phyloP scores from a whole-genome alignment of 164 flowering plant genomes.

The Liriodendron chinense region DNA sequence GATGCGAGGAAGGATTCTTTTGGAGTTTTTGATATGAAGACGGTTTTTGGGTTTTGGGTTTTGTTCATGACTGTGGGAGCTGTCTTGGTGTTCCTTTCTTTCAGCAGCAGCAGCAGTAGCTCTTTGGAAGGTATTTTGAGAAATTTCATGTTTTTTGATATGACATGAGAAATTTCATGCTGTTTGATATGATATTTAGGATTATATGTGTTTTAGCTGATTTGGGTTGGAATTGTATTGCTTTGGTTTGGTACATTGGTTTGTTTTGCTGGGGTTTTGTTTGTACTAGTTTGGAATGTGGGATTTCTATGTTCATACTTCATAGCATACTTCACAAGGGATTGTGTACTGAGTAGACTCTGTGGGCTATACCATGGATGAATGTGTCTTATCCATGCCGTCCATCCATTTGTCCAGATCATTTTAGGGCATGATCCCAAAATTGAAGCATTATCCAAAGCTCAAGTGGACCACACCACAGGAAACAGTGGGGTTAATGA shows the following conservation, averaged over 20 bases:
- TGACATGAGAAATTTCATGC: not conserved
- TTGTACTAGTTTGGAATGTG: no score
- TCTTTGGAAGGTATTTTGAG: not conserved
- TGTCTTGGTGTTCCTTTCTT: conserved; percentile 19
- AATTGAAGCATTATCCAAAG: no score
- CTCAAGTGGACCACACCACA: no score
- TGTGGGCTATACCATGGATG: no score
- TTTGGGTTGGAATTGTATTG: not conserved
- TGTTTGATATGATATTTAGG: not conserved
- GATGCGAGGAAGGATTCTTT: not conserved
- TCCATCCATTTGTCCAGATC: no score
- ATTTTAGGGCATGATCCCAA: no score
- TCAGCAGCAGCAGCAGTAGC: conserved; percentile 1
- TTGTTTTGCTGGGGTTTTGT: no score
- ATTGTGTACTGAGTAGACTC: no score
- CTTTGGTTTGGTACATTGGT: not conserved
- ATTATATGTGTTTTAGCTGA: not conserved
- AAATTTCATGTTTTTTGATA: not conserved
- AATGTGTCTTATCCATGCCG: no score
- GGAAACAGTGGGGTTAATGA: no score
- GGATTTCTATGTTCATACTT: no score
- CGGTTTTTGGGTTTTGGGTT: conserved; percentile 27
- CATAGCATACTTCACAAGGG: no score
- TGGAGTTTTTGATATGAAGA: conserved; percentile 22
- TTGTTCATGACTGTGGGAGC: conserved; percentile 26